phyloP scores from a whole-genome alignment of 2,329 filamentous ascomycete species.

The Exophiala oligosperma region DNA sequence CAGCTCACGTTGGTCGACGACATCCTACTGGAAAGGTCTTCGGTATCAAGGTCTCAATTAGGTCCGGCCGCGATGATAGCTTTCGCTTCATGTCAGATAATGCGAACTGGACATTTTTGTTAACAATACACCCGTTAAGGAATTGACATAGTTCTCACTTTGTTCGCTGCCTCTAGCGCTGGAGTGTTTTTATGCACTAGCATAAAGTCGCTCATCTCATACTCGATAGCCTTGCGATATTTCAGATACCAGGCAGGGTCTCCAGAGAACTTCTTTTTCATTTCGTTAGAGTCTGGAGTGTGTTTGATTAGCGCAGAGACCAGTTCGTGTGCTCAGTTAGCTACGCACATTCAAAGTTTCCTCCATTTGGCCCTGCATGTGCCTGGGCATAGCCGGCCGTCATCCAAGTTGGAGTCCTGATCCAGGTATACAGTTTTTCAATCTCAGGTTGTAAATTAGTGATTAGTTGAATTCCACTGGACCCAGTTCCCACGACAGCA shows the following conservation, averaged over 20 bases:
- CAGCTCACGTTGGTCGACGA: slow-evolving; percentile 10
- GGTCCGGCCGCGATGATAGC: slow-evolving; percentile 12
- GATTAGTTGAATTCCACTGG: slow-evolving; percentile 30
- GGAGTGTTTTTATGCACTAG: slow-evolving; percentile 1
- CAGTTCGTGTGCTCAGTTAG: slow-evolving; percentile 11
- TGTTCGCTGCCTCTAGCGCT: background rate
- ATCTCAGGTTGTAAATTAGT: slow-evolving; percentile 40
- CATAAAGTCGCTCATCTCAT: slow-evolving; percentile 11
- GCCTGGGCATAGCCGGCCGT: slow-evolving; percentile 14
- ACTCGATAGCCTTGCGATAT: slow-evolving; percentile 22
- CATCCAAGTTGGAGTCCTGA: slow-evolving; percentile 33
- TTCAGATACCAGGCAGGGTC: slow-evolving; percentile 22
- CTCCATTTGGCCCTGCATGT: slow-evolving; percentile 19
- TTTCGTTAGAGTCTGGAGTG: background rate
- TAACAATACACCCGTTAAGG: background rate
- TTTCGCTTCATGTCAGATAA: slow-evolving; percentile 23
- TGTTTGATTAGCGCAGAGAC: background rate
- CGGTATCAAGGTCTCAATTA: slow-evolving; percentile 27
- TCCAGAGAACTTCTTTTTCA: background rate
- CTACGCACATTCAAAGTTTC: slow-evolving; percentile 13
- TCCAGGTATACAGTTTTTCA: slow-evolving; percentile 31
- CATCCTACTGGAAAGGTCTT: slow-evolving; percentile 25
- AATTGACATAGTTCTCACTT: background rate
- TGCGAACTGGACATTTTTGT: background rate
- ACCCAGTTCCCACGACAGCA: slow-evolving; percentile 29